These are phyloP conservation scores for Artemisia tridentata DNA, from an alignment of 129 eudicot genomes.

Conservation along the genomic window DNA sequence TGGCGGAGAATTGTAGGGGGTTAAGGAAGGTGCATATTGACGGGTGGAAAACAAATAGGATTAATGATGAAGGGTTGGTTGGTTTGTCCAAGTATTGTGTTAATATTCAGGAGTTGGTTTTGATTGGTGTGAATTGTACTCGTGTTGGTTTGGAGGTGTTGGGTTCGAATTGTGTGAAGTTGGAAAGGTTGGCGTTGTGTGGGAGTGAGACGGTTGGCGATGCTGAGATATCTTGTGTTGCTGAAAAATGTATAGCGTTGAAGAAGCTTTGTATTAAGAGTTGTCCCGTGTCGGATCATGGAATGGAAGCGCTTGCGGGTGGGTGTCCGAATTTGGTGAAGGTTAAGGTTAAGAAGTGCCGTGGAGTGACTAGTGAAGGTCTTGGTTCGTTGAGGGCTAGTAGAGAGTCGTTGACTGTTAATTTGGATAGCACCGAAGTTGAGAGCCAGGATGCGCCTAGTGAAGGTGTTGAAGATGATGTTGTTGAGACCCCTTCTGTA, in stretches of 20 bases:
- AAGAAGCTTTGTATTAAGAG: slow-evolving; percentile 76
- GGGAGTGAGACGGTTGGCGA: slow-evolving; percentile 84
- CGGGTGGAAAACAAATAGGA: slow-evolving; percentile 80
- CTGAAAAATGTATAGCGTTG: slow-evolving; percentile 64
- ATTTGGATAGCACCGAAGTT: slow-evolving; percentile 53
- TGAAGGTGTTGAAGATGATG: slow-evolving; percentile 42
- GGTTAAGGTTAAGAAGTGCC: slow-evolving; percentile 76
- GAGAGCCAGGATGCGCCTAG: slow-evolving; percentile 51
- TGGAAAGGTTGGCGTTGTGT: slow-evolving; percentile 71
- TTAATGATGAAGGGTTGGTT: slow-evolving; percentile 59
- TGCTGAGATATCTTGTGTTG: slow-evolving; percentile 64
- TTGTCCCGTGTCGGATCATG: slow-evolving; percentile 73
- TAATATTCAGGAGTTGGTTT: slow-evolving; percentile 62
- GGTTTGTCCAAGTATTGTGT: slow-evolving; percentile 54
- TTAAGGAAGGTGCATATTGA: slow-evolving; percentile 74
- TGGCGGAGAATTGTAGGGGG: slow-evolving; percentile 65
- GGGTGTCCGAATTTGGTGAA: slow-evolving; percentile 88
- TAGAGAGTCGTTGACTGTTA: slow-evolving; percentile 56
- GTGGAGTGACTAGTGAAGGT: slow-evolving; percentile 59
- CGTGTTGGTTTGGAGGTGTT: slow-evolving; percentile 45
- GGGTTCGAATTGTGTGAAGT: slow-evolving; percentile 53
- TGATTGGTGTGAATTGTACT: slow-evolving; percentile 71
- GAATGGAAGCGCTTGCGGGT: slow-evolving; percentile 68
- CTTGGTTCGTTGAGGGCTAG: slow-evolving; percentile 68
- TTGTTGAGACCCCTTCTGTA: slow-evolving; percentile 20